Conservation (phyloP, 768 basidiomycete genomes). For the Mycena latifolia region DNA sequence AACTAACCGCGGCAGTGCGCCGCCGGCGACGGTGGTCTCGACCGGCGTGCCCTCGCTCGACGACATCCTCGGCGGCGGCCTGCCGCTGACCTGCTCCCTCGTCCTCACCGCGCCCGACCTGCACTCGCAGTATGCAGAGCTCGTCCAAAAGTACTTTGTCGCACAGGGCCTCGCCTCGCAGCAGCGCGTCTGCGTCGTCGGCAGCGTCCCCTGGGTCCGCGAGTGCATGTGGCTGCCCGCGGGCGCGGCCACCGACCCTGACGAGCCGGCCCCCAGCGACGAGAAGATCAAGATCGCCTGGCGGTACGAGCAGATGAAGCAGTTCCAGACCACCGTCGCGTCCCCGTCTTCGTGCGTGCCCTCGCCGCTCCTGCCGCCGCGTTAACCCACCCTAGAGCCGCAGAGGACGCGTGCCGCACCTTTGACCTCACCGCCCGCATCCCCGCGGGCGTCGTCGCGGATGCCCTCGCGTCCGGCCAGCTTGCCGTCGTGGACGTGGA, state of each 20-base stretch:
- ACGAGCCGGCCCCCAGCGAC: slow-evolving; percentile 55
- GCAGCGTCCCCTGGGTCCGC: slow-evolving; percentile 70
- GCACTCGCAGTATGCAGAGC: slow-evolving; percentile 87
- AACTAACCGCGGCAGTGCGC: slow-evolving; percentile 4
- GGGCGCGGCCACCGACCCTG: slow-evolving; percentile 37
- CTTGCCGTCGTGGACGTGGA: slow-evolving; percentile 48
- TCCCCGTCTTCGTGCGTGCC: slow-evolving; percentile 56
- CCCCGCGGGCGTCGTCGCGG: slow-evolving; percentile 62
- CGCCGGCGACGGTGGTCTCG: slow-evolving; percentile 51
- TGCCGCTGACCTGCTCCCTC: slow-evolving; percentile 85
- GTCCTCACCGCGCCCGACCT: slow-evolving; percentile 85
- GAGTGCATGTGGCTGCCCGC: slow-evolving; percentile 87
- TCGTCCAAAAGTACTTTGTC: slow-evolving; percentile 90
- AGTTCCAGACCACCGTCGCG: slow-evolving; percentile 87
- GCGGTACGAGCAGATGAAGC: slow-evolving; percentile 95
- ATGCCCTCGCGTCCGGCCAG: slow-evolving; percentile 53
- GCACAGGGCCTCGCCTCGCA: slow-evolving; percentile 85
- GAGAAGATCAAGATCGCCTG: slow-evolving; percentile 95
- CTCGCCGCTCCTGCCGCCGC: neutral
- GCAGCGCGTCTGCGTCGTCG: slow-evolving; percentile 79
- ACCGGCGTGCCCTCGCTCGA: slow-evolving; percentile 95
- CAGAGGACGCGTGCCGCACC: slow-evolving; percentile 72
- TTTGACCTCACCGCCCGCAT: slow-evolving; percentile 82
- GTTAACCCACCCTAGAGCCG: slow-evolving; percentile 34
- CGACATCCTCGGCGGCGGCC: slow-evolving; percentile 93